Evolutionary conservation across 306 rosid species (phyloP), one percentile per base, ranked within the genome.

Genomic region (Spatholobus suberectus): DNA sequence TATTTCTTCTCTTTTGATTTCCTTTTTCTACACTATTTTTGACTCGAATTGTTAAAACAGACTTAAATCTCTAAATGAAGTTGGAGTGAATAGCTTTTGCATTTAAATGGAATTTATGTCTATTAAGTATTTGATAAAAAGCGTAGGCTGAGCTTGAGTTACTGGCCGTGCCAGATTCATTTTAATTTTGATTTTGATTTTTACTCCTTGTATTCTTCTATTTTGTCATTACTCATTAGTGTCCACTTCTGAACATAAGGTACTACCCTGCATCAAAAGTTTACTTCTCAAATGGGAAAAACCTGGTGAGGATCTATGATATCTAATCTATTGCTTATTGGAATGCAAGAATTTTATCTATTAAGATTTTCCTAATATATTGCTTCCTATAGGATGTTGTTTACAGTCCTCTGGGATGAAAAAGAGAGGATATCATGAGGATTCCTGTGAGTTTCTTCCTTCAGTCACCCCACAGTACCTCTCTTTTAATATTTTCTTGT

Each of bases 331-430:
- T 13, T 69, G 26, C 68, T 80, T 9, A 57, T 47, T 51, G 41
- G 54, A 72, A 57, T 34, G 29, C 37, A 15, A 81, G 0, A 72
- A 37, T 49, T 23, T 35, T 15, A 29, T 72, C 52, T 27, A 40
- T 46, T 8, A 67, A n/a, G 13, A 44, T 26, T 61, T 29, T 70
- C 78, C 41, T 47, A 52, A 66, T 61, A 41, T 41, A 18, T 82
- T 57, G 26, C 11, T 59, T 85, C 40, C 24, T 76, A 58, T 72
- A 94, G 32, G 85, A 92, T 71, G 89, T 94, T 8, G 86, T 92
- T 81, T 94, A 92, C 72, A 94, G 92, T 71, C 73, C 98, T 12
- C 79, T 94, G 2, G 98, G 98, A 88, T 90, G 95, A 94, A 89
- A 85, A 85, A 90, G 97, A 89, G 86, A 89, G 82, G 92, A 94